Conservation (phyloP, 352 stramenopile genomes). For the Phytophthora tubulina region DNA sequence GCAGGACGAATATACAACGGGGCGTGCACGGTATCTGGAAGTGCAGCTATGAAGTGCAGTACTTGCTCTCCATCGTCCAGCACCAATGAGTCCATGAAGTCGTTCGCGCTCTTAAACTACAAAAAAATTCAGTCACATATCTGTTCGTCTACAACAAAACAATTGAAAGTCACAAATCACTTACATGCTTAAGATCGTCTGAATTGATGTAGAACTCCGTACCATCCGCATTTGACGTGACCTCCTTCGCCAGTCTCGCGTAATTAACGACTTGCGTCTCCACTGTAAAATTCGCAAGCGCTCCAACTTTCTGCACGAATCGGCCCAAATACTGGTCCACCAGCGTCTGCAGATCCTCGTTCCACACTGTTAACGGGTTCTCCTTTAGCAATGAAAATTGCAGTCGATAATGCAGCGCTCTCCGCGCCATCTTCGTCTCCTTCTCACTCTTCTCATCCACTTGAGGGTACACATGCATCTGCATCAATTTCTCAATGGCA, state of each 20-base stretch:
- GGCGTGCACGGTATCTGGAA: slow-evolving; percentile 58
- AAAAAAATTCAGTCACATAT: slow-evolving; percentile 1
- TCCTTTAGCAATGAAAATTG: slow-evolving; percentile 81
- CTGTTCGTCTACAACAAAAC: background rate
- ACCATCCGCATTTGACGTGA: slow-evolving; percentile 44
- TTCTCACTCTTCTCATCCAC: slow-evolving; percentile 3
- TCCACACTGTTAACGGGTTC: slow-evolving; percentile 49
- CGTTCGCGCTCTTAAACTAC: slow-evolving; percentile 85
- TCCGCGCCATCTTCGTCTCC: slow-evolving; percentile 46
- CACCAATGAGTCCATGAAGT: slow-evolving; percentile 73
- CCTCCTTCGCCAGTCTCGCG: slow-evolving; percentile 65
- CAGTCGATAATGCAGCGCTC: slow-evolving; percentile 69
- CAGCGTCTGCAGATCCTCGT: slow-evolving; percentile 53
- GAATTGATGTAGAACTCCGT: slow-evolving; percentile 57
- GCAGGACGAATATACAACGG: slow-evolving; percentile 63
- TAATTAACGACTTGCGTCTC: slow-evolving; percentile 81
- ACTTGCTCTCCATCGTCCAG: slow-evolving; percentile 79
- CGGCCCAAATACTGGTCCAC: slow-evolving; percentile 52
- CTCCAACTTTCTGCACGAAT: slow-evolving; percentile 61
- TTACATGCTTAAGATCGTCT: slow-evolving; percentile 77
- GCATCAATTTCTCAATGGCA: slow-evolving; percentile 51
- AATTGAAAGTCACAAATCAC: slow-evolving; percentile 3
- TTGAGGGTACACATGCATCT: slow-evolving; percentile 53
- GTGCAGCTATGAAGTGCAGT: slow-evolving; percentile 80
- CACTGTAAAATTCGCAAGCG: slow-evolving; percentile 72